These are phyloP conservation scores for Colletotrichum horii DNA, from an alignment of 2,329 filamentous ascomycete species.

Conservation along the genomic window DNA sequence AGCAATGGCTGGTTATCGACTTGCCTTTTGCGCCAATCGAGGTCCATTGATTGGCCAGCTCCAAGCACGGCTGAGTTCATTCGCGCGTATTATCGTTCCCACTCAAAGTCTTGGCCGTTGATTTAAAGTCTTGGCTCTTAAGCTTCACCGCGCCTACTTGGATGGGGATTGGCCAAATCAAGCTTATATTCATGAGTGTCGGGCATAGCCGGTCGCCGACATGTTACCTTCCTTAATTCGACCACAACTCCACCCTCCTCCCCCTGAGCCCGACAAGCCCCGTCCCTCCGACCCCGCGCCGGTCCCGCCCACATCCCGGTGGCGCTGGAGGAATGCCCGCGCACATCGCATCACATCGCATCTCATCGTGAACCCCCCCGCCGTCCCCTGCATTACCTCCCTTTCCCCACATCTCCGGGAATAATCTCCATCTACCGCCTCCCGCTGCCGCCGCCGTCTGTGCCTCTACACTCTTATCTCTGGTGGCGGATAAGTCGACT, in stretches of 20 bases:
- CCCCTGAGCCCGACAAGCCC: background rate
- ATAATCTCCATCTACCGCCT: background rate
- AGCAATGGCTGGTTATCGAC: background rate
- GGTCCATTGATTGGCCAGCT: background rate
- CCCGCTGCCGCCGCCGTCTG: background rate
- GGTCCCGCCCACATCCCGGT: background rate
- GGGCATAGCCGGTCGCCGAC: constrained; percentile 5
- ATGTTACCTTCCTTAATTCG: constrained; percentile 19
- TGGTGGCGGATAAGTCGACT: background rate
- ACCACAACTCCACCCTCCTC: background rate
- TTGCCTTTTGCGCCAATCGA: constrained; percentile 7
- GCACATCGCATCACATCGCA: background rate
- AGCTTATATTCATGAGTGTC: constrained; percentile 10
- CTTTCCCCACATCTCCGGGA: background rate
- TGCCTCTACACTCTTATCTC: background rate
- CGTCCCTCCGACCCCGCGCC: background rate
- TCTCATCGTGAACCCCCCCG: background rate
- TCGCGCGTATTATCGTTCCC: background rate
- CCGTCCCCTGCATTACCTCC: background rate
- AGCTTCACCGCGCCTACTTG: background rate
- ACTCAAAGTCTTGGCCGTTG: background rate
- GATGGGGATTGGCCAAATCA: constrained; percentile 5
- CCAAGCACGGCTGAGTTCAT: background rate
- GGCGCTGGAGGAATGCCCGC: background rate
- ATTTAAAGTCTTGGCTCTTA: background rate